phyloP scores from a whole-genome alignment of 208 protist species.

The Leishmania braziliensis region DNA sequence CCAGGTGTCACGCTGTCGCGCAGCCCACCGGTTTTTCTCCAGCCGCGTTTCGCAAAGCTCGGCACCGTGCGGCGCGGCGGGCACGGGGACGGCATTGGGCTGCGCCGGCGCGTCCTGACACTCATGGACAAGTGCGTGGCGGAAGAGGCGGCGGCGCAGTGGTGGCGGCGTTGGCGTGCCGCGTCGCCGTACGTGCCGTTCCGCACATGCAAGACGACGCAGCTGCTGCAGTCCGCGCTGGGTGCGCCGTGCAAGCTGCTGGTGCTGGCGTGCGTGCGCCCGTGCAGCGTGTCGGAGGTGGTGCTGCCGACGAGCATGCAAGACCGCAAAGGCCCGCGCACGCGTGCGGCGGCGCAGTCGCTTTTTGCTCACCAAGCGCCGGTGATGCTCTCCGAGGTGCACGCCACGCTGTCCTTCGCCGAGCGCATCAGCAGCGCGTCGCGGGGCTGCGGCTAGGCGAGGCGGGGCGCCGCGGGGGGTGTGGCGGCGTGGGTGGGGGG shows the following conservation, averaged over 20 bases:
- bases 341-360: constrained; percentile 16
- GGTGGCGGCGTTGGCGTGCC: constrained; percentile 25
- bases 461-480: background rate
- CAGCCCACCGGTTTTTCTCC: constrained; percentile 30
- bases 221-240: constrained; percentile 75
- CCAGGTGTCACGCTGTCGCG: constrained; percentile 25
- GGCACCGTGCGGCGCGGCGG: background rate
- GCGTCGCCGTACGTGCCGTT: constrained; percentile 55
- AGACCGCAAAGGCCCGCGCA: constrained; percentile 10
- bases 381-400: constrained; percentile 25
- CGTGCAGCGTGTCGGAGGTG: constrained; percentile 42
- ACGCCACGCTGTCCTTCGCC: constrained; percentile 27
- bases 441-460: constrained; percentile 1
- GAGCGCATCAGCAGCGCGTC: constrained; percentile 24
- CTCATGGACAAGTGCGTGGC: constrained; percentile 26
- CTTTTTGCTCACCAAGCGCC: constrained; percentile 31
- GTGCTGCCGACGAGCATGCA: constrained; percentile 30
- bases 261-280: constrained; percentile 77
- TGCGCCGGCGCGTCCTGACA: constrained; percentile 30
- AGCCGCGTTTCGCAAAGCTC: constrained; percentile 24
- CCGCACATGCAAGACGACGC: constrained; percentile 74
- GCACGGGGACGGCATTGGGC: constrained; percentile 8
- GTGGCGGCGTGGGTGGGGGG: background rate
- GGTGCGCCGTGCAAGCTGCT: constrained; percentile 58
- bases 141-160: constrained; percentile 22